Percentiles rank a stretch among this genome's conserved stretches.
Evolutionary conservation across 2,329 filamentous ascomycete genomes (phyloP).

Genomic region (Diaporthe australafricana): DNA sequence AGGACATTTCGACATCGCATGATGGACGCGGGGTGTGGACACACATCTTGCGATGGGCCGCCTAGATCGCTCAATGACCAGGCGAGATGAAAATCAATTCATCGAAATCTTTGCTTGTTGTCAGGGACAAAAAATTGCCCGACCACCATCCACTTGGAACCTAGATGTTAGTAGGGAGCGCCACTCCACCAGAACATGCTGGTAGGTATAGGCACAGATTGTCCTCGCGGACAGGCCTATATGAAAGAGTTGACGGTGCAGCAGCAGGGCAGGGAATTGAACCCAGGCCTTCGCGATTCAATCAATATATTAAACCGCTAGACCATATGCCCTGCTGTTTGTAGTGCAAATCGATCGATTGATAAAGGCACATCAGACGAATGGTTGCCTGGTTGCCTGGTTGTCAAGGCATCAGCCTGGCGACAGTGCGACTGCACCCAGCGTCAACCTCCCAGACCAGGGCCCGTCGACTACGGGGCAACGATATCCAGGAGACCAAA

Average conservation of each 20-base stretch:
- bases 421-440: background rate
- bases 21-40: background rate
- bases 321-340: background rate
- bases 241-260: background rate
- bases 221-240: conserved; percentile 5
- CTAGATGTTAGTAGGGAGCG: conserved; percentile 12
- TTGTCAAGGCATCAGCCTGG: background rate
- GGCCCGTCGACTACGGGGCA: fast-evolving
- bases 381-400: background rate
- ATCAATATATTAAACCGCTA: background rate
- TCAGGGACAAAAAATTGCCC: background rate
- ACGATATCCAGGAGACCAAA: fast-evolving
- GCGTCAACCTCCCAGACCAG: background rate
- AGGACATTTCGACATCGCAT: background rate
- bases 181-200: background rate
- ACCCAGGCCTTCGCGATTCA: conserved; percentile 5
- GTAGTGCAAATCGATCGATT: background rate
- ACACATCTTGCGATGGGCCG: background rate
- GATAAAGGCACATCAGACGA: background rate
- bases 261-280: background rate
- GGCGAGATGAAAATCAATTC: background rate
- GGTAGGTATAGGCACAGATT: background rate
- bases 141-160: conserved; percentile 3
- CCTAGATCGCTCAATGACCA: background rate
- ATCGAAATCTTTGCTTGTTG: no score